Base-by-base conservation (phyloP, 1,284 basidiomycete species). In the Coriolopsis trogii region DNA sequence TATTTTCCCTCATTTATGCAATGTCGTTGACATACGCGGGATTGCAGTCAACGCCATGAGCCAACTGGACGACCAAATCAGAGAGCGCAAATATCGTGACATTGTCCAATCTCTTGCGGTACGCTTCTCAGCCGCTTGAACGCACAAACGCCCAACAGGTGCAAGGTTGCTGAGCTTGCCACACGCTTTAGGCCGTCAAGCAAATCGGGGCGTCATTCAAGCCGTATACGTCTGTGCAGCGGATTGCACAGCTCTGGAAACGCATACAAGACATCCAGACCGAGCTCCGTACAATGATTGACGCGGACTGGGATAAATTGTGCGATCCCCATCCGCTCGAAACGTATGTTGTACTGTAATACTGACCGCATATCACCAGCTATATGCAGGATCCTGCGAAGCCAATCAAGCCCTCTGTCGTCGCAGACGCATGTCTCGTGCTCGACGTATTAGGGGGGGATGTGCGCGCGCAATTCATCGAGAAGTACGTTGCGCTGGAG, bases 241-340 rank as follows among this genome's bases (percentile, higher is more conserved):
- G 82, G 12, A 88, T 98, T 29, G 80, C 85, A 16, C 84, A 87
- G 46, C 73, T 95, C 4, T 91, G 87, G 79, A 85, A 82, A 56
- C 83, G 84, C 9, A 85, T 93, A 18, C 87, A 93, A 66, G 85
- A 89, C 42, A 74, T 91, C 26, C 90, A 96, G 68, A 85, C 84
- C 20, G 80, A 85, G 41, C 74, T 96, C 23, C 81, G 91, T 48
- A 79, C 79, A 5, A 85, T 88, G 59, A 82, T 97, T 24, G 92
- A 95, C 59, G 78, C 78, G 10, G 95, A 98, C 67, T 95, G 97
- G 69, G 93, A 97, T 68, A 78, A 81, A 24, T 94, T 93, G 95
- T 95, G 69, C 53, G 92, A n/a, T 76, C 33, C 16, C 6, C 28
- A 13, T 23, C 4, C 20, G 6, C 15, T 12, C 15, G 0, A 20